Percentiles rank a stretch among this genome's conserved stretches.
Conservation (phyloP, 2,329 filamentous ascomycete species). For the Arthrinium puccinioides region DNA sequence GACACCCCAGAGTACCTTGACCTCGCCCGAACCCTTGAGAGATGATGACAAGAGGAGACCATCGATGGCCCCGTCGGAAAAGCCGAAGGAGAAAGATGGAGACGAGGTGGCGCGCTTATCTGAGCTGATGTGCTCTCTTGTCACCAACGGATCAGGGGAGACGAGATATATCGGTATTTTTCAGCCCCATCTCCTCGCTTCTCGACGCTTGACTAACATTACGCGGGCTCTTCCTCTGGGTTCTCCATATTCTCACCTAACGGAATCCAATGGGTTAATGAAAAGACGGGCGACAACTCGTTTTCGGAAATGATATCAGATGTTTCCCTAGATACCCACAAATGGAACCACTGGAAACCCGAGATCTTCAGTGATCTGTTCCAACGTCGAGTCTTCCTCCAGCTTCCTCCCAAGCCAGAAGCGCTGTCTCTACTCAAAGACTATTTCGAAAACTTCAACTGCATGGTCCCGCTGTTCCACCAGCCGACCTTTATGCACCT, state of each 20-base stretch:
- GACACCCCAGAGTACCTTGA: conserved; percentile 46
- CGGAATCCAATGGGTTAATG: conserved; percentile 96
- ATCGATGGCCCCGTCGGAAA: conserved; percentile 30
- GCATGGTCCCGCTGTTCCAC: conserved; percentile 96
- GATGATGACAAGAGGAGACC: conserved; percentile 30
- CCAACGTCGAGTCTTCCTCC: conserved; percentile 73
- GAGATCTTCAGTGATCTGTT: conserved; percentile 94
- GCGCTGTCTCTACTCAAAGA: conserved; percentile 83
- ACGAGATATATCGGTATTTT: conserved; percentile 84
- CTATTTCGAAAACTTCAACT: conserved; percentile 98
- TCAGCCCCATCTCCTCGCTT: no score
- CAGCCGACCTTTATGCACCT: conserved; percentile 98
- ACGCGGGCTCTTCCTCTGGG: conserved; percentile 80
- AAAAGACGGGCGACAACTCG: conserved; percentile 90
- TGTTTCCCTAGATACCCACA: conserved; percentile 86
- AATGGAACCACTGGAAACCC: conserved; percentile 97
- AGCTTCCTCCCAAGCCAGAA: conserved; percentile 78
- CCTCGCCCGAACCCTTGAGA: conserved; percentile 42
- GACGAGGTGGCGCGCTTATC: conserved; percentile 81
- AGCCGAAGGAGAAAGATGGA: conserved; percentile 45
- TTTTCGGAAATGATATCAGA: conserved; percentile 93
- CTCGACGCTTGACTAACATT: background rate
- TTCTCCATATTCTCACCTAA: conserved; percentile 99
- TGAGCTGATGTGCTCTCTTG: conserved; percentile 98
- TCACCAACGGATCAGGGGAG: conserved; percentile 91